Conservation (phyloP, 805 yeast species). For the Candida sithepensis region DNA sequence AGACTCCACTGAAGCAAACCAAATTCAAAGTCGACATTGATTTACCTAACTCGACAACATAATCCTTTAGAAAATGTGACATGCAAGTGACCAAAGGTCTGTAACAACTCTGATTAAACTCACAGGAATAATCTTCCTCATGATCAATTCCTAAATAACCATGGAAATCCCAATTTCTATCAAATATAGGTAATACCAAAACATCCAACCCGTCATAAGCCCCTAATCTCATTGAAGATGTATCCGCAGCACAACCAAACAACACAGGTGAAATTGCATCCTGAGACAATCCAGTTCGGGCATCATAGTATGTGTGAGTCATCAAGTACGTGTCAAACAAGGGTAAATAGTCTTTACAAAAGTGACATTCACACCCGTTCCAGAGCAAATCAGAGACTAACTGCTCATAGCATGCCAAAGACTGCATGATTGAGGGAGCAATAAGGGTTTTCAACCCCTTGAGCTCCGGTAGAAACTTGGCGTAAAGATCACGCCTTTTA, state of each 20-base stretch:
- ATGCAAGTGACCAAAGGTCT: slow-evolving; percentile 37
- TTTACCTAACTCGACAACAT: slow-evolving; percentile 33
- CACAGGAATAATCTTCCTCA: slow-evolving; percentile 36
- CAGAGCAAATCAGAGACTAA: slow-evolving; percentile 66
- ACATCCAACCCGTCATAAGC: slow-evolving; percentile 26
- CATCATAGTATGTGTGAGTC: slow-evolving; percentile 59
- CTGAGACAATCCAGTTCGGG: slow-evolving; percentile 41
- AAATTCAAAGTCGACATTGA: slow-evolving; percentile 32
- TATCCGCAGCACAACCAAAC: slow-evolving; percentile 49
- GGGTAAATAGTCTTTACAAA: slow-evolving; percentile 46
- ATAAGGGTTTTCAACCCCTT: slow-evolving; percentile 40
- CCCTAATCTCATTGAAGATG: slow-evolving; percentile 34
- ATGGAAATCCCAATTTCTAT: slow-evolving; percentile 46
- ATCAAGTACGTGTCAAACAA: slow-evolving; percentile 57
- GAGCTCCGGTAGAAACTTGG: slow-evolving; percentile 44
- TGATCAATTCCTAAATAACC: slow-evolving; percentile 41
- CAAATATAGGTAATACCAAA: slow-evolving; percentile 30
- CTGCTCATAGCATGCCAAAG: slow-evolving; percentile 66
- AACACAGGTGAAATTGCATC: slow-evolving; percentile 61
- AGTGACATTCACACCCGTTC: slow-evolving; percentile 71
- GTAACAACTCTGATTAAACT: slow-evolving; percentile 42
- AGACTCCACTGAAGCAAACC: slow-evolving; percentile 40
- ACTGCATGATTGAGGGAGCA: slow-evolving; percentile 57
- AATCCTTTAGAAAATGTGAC: slow-evolving; percentile 44
- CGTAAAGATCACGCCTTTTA: slow-evolving; percentile 53